Conservation (phyloP, 2,329 filamentous ascomycete genomes). For the Penicillium sp. region DNA sequence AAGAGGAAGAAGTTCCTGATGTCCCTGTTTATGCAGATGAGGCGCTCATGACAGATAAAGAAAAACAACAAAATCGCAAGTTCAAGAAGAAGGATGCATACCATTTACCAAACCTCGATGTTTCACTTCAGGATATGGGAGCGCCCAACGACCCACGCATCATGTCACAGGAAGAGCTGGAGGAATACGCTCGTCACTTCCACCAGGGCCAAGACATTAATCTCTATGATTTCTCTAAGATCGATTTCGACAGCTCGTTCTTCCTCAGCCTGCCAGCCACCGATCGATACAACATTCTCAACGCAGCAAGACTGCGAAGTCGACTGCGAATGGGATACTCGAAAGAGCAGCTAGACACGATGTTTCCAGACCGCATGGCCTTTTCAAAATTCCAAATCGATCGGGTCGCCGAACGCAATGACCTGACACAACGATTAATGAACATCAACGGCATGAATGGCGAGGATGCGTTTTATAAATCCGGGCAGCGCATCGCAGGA, state of each 20-base stretch:
- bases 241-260: conserved; percentile 95
- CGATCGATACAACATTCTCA: conserved; percentile 96
- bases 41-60: conserved; percentile 73
- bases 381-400: conserved; percentile 98
- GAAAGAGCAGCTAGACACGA: conserved; percentile 91
- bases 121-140: conserved; percentile 80
- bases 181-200: conserved; percentile 92
- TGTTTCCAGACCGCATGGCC: conserved; percentile 98
- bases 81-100: conserved; percentile 95
- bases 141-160: conserved; percentile 89
- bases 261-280: conserved; percentile 87
- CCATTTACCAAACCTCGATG: conserved; percentile 83
- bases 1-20: conserved; percentile 70
- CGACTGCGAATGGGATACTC: conserved; percentile 92
- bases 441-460: conserved; percentile 86
- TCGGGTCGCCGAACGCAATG: conserved; percentile 86
- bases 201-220: conserved; percentile 85
- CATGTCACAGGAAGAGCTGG: conserved; percentile 92
- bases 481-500: conserved; percentile 58
- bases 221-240: conserved; percentile 95
- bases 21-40: conserved; percentile 91
- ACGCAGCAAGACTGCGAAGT: conserved; percentile 85
- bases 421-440: conserved; percentile 93
- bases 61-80: conserved; percentile 71
- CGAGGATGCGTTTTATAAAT: conserved; percentile 68